A percentile compares a stretch with the other conserved stretches of the same genome.
Evolutionary conservation across 1,139 yeast species (phyloP).

Genomic region (Geotrichum australiense): DNA sequence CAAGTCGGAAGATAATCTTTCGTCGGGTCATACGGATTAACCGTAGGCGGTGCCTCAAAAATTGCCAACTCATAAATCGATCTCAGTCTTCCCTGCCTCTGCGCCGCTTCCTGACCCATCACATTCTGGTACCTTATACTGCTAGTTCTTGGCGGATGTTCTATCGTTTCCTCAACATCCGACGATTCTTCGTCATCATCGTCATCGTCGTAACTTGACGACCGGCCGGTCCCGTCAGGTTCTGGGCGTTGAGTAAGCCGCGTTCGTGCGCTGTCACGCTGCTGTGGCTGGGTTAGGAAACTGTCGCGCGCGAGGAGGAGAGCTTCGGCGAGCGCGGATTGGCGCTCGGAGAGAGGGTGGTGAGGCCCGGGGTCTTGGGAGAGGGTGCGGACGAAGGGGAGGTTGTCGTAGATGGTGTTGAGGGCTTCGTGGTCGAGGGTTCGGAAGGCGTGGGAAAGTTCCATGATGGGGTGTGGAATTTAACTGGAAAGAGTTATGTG

Average conservation of each 20-base stretch:
- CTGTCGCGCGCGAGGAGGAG: constrained; percentile 12
- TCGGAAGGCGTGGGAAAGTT: constrained; percentile 13
- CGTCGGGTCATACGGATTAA: constrained; percentile 14
- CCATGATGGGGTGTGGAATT: too few relatives aligned
- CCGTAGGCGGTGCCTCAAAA: constrained; percentile 9
- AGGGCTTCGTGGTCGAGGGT: constrained; percentile 14
- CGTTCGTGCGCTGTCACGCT: background rate
- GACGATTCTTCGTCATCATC: background rate
- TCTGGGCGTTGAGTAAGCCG: background rate
- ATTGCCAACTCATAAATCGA: background rate
- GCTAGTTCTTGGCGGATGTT: background rate
- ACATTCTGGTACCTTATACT: constrained; percentile 1
- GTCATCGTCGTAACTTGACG: background rate
- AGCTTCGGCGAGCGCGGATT: constrained; percentile 14
- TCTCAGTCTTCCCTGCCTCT: background rate
- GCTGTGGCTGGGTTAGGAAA: background rate
- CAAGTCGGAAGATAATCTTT: constrained; percentile 16
- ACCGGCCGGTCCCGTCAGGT: background rate
- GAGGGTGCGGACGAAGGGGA: constrained; percentile 14
- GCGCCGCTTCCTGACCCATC: background rate
- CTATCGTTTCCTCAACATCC: background rate
- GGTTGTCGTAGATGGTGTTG: constrained; percentile 9
- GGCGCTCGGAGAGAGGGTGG: constrained; percentile 2
- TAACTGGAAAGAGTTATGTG: too few relatives aligned
- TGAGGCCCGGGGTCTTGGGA: constrained; percentile 3